Base-by-base conservation (phyloP, 495 filamentous ascomycete species). In the Rhypophila decipiens region DNA sequence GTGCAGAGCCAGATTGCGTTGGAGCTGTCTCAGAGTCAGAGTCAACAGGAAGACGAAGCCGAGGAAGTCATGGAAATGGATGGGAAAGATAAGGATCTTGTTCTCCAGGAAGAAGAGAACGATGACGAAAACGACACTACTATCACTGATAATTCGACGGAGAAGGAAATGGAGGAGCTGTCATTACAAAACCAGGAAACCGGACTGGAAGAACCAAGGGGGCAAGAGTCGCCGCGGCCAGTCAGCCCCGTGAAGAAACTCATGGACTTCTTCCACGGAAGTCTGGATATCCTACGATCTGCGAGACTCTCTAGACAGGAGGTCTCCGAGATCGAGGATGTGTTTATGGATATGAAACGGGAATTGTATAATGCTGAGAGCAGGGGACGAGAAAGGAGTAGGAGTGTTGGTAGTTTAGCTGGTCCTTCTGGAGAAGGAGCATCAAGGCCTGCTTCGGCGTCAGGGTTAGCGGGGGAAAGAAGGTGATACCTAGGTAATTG, bases 341-440 rank as follows among this genome's bases (percentile, higher is more conserved):
- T 85, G 56, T 74, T 85, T 49, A 82, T 84, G 67, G 79, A 85
- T 57, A 77, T 83, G 55, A 80, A 77, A 47, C 71, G 77, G 47
- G 76, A 80, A 54, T 65, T 83, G 52, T 80, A 82, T 55, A 77
- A 80, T 42, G 84, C 82, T 29, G 73, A 74, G 49, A 69, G 66
- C 56, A 72, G 81, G 49, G 64, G 73, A 40, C 52, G 61, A 46
- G 19, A 35, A 35, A 56, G 53, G 39, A 31, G 27, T 31, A 37
- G 35, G 18, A 17, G 35, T 37, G 12, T 37, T 15, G 12, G 5
- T 37, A n/a, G 27, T 31, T 31, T 31, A n/a, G n/a, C n/a, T 31
- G 27, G 27, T 31, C 13, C 27, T 31, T 7, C 27, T 31, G 27
- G 7, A 31, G n/a, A n/a, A n/a, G n/a, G n/a, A n/a, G n/a, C n/a